A percentile compares a stretch with the other conserved stretches of the same genome.
These are phyloP conservation scores for Aureobasidium sp. DNA, from an alignment of 2,329 filamentous ascomycete species.

Conservation along the genomic window DNA sequence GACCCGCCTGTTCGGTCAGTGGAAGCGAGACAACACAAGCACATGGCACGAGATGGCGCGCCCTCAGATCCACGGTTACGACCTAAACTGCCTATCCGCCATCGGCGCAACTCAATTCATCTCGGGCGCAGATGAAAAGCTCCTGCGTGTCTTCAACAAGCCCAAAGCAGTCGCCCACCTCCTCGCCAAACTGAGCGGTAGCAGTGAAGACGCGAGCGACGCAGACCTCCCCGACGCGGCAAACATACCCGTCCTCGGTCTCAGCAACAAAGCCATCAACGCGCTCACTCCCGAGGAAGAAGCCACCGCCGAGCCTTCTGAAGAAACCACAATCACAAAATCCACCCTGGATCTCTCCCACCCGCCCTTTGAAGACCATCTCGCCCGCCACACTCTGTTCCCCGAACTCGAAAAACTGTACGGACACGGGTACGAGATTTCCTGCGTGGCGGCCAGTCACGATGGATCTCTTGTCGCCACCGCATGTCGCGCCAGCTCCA, in stretches of 20 bases:
- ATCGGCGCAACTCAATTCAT: constrained; percentile 70
- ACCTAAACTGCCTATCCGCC: constrained; percentile 85
- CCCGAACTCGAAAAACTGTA: constrained; percentile 95
- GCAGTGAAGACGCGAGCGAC: constrained; percentile 9
- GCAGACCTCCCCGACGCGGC: constrained; percentile 66
- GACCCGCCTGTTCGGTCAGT: constrained; percentile 74
- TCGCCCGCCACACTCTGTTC: constrained; percentile 87
- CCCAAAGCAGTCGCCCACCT: constrained; percentile 74
- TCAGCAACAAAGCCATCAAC: constrained; percentile 85
- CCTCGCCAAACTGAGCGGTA: constrained; percentile 33
- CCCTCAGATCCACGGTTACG: constrained; percentile 96
- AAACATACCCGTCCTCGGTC: constrained; percentile 85
- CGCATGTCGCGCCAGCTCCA: constrained; percentile 82
- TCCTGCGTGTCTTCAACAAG: constrained; percentile 90
- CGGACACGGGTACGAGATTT: constrained; percentile 95
- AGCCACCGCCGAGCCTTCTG: constrained; percentile 34
- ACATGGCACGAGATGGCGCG: constrained; percentile 96
- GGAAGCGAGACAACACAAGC: constrained; percentile 45
- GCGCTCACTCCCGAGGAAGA: constrained; percentile 36
- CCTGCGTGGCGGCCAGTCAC: constrained; percentile 68
- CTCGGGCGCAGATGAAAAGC: constrained; percentile 92
- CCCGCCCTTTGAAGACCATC: constrained; percentile 81
- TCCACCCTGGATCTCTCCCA: constrained; percentile 57
- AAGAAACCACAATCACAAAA: constrained; percentile 44
- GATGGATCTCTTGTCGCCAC: constrained; percentile 73